These are phyloP conservation scores for Calonectria pauciramosa DNA, from an alignment of 2,329 filamentous ascomycete genomes.

Conservation along the genomic window DNA sequence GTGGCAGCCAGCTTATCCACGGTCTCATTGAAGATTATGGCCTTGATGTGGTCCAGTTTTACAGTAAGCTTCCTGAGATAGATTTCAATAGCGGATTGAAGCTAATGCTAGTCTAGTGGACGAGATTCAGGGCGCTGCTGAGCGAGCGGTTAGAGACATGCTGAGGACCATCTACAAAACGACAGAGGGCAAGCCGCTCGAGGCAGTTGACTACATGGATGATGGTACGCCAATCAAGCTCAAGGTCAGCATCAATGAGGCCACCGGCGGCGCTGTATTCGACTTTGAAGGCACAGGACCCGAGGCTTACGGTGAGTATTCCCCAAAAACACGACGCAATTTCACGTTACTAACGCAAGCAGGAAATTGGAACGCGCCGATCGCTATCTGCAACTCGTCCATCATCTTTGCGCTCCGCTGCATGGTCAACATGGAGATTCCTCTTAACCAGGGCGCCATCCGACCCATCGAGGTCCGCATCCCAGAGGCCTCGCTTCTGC, in stretches of 20 bases:
- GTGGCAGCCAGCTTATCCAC: conserved; percentile 83
- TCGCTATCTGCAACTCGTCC: conserved; percentile 84
- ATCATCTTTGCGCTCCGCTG: conserved; percentile 87
- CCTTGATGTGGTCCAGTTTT: conserved; percentile 81
- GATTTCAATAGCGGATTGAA: too few species aligned
- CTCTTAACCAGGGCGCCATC: conserved; percentile 85
- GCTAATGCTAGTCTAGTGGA: conserved; percentile 60
- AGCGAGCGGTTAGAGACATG: conserved; percentile 78
- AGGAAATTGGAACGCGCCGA: conserved; percentile 74
- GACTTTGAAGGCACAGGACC: conserved; percentile 84
- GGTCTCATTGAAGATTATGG: conserved; percentile 82
- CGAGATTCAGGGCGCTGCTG: conserved; percentile 83
- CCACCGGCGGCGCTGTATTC: conserved; percentile 81
- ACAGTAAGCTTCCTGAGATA: conserved; percentile 58
- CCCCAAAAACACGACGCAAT: background rate
- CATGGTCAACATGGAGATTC: conserved; percentile 84
- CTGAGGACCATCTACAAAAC: conserved; percentile 77
- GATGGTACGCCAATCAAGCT: conserved; percentile 83
- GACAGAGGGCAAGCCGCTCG: conserved; percentile 77
- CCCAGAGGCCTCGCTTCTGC: conserved; percentile 78
- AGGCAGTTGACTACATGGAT: conserved; percentile 84
- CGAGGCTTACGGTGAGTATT: conserved; percentile 80
- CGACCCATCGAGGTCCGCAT: conserved; percentile 81
- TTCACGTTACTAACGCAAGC: background rate
- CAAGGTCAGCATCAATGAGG: conserved; percentile 78